phyloP scores from a whole-genome alignment of 306 rosid genomes.

The Herpetospermum pedunculosum region DNA sequence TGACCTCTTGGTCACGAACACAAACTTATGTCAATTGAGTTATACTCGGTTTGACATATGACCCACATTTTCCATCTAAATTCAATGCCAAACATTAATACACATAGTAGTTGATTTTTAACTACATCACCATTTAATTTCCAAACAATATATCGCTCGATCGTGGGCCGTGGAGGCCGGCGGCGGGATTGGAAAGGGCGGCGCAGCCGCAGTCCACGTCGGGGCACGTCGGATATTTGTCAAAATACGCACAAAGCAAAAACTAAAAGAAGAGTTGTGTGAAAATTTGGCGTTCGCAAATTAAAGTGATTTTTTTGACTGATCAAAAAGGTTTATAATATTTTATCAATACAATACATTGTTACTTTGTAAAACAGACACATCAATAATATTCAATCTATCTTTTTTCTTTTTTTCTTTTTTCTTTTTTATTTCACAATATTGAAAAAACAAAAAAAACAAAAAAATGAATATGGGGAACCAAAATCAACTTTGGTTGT shows the following conservation, averaged over 20 bases:
- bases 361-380: background rate
- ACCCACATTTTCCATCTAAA: too few relatives aligned
- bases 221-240: background rate
- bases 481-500: background rate
- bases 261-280: background rate
- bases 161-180: background rate
- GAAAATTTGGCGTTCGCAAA: background rate
- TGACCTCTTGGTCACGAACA: too few relatives aligned
- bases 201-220: conserved; percentile 6
- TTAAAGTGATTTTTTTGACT: background rate
- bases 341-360: background rate
- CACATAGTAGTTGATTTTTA: too few relatives aligned
- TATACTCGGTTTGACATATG: too few relatives aligned
- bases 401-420: background rate
- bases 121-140: background rate
- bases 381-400: background rate
- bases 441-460: background rate
- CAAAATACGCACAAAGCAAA: background rate
- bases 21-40: too few relatives aligned
- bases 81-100: too few relatives aligned
- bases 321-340: background rate
- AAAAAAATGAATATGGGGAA: background rate
- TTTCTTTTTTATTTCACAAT: background rate
- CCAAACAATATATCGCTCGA: background rate
- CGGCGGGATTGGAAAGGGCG: background rate